These are phyloP conservation scores for Pulveroboletus sp. DNA, from an alignment of 768 basidiomycete species.

Conservation along the genomic window DNA sequence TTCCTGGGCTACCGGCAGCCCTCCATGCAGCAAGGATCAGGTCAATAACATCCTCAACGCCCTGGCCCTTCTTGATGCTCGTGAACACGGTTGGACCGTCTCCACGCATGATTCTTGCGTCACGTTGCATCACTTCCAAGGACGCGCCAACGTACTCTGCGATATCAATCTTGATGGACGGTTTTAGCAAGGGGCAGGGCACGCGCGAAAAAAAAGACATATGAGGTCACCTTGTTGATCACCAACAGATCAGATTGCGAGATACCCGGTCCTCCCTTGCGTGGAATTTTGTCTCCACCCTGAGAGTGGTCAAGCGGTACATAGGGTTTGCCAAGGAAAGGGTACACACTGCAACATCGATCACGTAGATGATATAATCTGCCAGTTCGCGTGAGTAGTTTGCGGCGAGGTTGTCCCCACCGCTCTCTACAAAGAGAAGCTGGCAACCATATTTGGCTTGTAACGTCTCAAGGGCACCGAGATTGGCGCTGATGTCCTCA, in stretches of 20 bases:
- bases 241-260: constrained; percentile 92
- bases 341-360: constrained; percentile 68
- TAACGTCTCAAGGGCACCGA: constrained; percentile 91
- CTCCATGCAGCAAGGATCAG: constrained; percentile 89
- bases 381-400: constrained; percentile 96
- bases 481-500: constrained; percentile 96
- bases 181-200: neutral
- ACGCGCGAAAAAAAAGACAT: neutral
- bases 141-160: constrained; percentile 91
- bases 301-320: constrained; percentile 25
- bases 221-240: constrained; percentile 75
- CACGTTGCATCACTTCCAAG: constrained; percentile 89
- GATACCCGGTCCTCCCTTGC: constrained; percentile 97
- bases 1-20: constrained; percentile 70
- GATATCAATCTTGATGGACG: constrained; percentile 69
- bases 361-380: constrained; percentile 95
- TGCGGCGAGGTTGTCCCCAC: constrained; percentile 95
- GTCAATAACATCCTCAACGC: constrained; percentile 76
- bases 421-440: constrained; percentile 90
- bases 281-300: constrained; percentile 98
- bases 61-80: constrained; percentile 71
- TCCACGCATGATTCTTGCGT: constrained; percentile 91
- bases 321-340: neutral
- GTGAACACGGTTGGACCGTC: constrained; percentile 91
- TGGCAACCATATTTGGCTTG: constrained; percentile 90